Base-by-base conservation (phyloP, 495 filamentous ascomycete species). In the Hyaloscypha hepaticicola region DNA sequence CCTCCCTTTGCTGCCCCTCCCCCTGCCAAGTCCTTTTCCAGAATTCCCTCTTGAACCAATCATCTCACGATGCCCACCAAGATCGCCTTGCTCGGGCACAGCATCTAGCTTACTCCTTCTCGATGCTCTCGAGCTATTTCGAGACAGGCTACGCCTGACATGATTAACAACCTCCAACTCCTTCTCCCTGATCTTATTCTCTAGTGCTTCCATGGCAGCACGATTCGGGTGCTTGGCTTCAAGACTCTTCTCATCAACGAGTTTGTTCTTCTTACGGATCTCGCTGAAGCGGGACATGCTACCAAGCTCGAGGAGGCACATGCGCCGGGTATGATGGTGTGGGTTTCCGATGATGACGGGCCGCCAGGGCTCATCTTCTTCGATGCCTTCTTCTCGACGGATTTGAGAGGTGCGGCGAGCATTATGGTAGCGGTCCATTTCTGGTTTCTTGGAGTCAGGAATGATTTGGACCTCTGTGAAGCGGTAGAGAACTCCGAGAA, bases 331-430 rank as follows among this genome's bases (percentile, higher is more conserved):
- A 70, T 82, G 86, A 25, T 86, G 82, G 25, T 79, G 82, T 33
- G 88, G 88, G 76, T 87, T 88, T 38, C 88, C 88, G 65, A 90
- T 82, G 65, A 90, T 80, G 25, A 85, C 76, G 0, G 88, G 85
- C 64, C 83, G 83, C 87, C 86, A 90, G 58, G 81, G 78, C 38
- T 85, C 82, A 33, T 84, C 82, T 60, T 85, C 83, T 31, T 73
- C 31, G 72, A 74, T 55, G 74, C 76, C 59, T 12, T 77, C 72
- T 29, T 72, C 75, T 8, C 75, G 72, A 16, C 73, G 73, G 41
- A 60, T 21, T 5, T 45, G 24, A 16, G 62, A 66, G 11, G 55
- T 49, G 12, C 77, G 70, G 38, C 80, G 76, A 14, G 78, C 67
- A 58, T 78, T 67, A 5, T 74, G 77, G 75, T 78, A 82, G 50